phyloP scores from a whole-genome alignment of 2,329 filamentous ascomycete genomes.

The Aureobasidium sp. region DNA sequence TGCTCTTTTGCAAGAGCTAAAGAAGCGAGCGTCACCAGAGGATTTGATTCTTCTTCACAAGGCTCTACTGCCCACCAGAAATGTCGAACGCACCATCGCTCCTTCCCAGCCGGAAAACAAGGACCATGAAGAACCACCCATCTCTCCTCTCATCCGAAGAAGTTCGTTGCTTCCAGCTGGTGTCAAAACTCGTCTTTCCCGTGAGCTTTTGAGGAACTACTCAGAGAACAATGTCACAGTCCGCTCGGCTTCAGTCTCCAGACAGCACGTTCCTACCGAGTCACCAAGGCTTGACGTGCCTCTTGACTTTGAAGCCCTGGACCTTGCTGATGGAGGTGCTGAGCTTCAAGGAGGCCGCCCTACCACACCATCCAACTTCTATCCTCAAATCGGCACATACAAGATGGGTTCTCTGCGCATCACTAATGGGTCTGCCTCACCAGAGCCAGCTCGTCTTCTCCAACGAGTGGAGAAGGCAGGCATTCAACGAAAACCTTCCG shows the following conservation, averaged over 20 bases:
- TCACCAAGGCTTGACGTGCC: constrained; percentile 5
- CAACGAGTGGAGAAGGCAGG: neutral
- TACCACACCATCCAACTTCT: constrained; percentile 25
- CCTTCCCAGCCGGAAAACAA: neutral
- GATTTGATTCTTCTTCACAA: constrained; percentile 36
- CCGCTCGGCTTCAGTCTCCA: neutral
- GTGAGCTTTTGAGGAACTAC: constrained; percentile 15
- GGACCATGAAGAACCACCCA: neutral
- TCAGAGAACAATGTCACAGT: neutral
- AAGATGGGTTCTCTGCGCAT: constrained; percentile 37
- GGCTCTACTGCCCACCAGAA: constrained; percentile 26
- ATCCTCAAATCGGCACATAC: constrained; percentile 32
- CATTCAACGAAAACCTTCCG: neutral
- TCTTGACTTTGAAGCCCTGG: constrained; percentile 16
- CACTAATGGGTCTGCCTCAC: constrained; percentile 39
- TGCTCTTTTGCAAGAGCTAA: constrained; percentile 37
- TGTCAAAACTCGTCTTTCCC: constrained; percentile 19
- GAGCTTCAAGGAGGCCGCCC: constrained; percentile 1
- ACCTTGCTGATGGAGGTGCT: constrained; percentile 16
- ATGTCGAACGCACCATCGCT: constrained; percentile 16
- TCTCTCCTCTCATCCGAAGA: constrained; percentile 23
- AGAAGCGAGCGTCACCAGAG: constrained; percentile 39
- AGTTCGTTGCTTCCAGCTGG: constrained; percentile 34
- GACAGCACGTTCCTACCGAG: neutral
- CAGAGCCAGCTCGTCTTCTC: constrained; percentile 29